phyloP scores from a whole-genome alignment of 2,329 filamentous ascomycete genomes.

The Claviceps pazoutovae region DNA sequence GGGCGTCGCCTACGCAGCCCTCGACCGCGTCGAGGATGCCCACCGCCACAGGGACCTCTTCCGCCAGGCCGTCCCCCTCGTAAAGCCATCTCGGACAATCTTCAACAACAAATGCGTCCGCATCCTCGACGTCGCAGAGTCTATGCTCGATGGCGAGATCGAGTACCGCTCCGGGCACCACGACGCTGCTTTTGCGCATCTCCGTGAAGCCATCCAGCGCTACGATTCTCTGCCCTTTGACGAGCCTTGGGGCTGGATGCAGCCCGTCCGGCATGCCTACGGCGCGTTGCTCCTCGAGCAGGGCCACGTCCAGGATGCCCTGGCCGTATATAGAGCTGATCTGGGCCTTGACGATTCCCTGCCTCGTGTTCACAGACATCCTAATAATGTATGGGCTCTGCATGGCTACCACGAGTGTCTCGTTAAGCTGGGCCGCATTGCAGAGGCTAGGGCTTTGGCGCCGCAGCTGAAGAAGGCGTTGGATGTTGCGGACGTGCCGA shows the following conservation, averaged over 20 bases:
- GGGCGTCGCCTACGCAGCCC: slow-evolving; percentile 51
- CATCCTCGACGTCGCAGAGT: slow-evolving; percentile 47
- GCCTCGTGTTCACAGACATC: slow-evolving; percentile 51
- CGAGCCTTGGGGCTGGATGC: slow-evolving; percentile 73
- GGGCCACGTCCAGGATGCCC: slow-evolving; percentile 40
- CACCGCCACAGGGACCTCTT: slow-evolving; percentile 37
- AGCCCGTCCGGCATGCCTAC: slow-evolving; percentile 56
- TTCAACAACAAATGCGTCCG: slow-evolving; percentile 31
- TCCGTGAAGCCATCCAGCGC: slow-evolving; percentile 41
- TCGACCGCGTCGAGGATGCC: slow-evolving; percentile 39
- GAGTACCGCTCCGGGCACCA: slow-evolving; percentile 51
- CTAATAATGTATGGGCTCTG: slow-evolving; percentile 62
- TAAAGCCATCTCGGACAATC: slow-evolving; percentile 43
- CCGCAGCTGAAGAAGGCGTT: slow-evolving; percentile 35
- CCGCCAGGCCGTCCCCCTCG: slow-evolving; percentile 29
- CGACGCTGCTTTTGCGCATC: slow-evolving; percentile 42
- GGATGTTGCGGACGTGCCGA: slow-evolving; percentile 45
- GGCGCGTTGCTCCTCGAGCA: slow-evolving; percentile 58
- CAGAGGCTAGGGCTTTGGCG: slow-evolving; percentile 22
- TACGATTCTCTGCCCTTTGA: slow-evolving; percentile 55
- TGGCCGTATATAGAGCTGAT: slow-evolving; percentile 45
- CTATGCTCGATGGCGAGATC: slow-evolving; percentile 62
- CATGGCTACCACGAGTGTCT: slow-evolving; percentile 63
- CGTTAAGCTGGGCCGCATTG: slow-evolving; percentile 28
- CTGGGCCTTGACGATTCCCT: slow-evolving; percentile 45